These are phyloP conservation scores for Daldinia bambusicola DNA, from an alignment of 495 filamentous ascomycete genomes.

Conservation along the genomic window DNA sequence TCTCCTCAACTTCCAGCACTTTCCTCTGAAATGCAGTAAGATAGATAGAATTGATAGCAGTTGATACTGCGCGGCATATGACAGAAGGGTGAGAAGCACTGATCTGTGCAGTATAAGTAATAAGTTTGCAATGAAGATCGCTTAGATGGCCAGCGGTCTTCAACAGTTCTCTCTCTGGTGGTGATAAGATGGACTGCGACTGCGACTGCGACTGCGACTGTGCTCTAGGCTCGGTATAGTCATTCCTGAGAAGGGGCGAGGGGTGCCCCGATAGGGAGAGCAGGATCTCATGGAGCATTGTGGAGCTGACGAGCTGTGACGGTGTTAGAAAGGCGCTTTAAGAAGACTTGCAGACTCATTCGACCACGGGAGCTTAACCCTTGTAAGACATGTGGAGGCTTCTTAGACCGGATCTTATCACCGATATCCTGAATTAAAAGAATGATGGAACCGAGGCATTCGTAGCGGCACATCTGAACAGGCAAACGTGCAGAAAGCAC, in stretches of 20 bases:
- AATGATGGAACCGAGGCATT: constrained; percentile 60
- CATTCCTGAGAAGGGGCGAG: constrained; percentile 78
- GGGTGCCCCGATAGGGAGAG: constrained; percentile 93
- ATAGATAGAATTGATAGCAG: constrained; percentile 75
- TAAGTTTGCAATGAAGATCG: constrained; percentile 76
- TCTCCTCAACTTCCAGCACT: constrained; percentile 83
- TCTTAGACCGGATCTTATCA: constrained; percentile 49
- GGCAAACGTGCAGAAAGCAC: not conserved
- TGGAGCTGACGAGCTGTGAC: constrained; percentile 36
- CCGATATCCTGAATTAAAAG: constrained; percentile 56
- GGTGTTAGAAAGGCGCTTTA: constrained; percentile 20
- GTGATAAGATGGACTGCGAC: constrained; percentile 66
- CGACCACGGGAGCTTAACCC: constrained; percentile 30
- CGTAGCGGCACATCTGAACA: constrained; percentile 59
- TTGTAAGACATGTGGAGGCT: constrained; percentile 46
- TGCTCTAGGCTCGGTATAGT: constrained; percentile 51
- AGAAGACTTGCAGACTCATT: constrained; percentile 12
- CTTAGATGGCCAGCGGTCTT: constrained; percentile 78
- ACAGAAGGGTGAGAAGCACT: constrained; percentile 75
- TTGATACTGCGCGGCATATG: constrained; percentile 89
- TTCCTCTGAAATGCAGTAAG: constrained; percentile 82
- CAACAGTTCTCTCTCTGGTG: constrained; percentile 84
- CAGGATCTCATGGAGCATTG: constrained; percentile 97
- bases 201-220: constrained; percentile 54
- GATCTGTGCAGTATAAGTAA: constrained; percentile 69